A percentile compares a stretch with the other conserved stretches of the same genome.
Evolutionary conservation across 345 rosid genomes (phyloP).

Genomic region (Hypericum perforatum): DNA sequence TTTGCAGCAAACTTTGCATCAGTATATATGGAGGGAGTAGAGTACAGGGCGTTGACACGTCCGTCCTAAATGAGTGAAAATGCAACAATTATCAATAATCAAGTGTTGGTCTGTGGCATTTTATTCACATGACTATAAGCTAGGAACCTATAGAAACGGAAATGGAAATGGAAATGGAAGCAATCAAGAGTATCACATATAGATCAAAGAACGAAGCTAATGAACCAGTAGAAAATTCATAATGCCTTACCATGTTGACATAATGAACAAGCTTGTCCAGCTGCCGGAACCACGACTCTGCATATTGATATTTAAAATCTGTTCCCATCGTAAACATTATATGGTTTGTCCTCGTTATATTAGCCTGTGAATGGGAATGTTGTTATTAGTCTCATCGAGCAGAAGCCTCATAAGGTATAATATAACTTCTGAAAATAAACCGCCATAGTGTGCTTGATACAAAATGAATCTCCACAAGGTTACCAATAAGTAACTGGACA

Average conservation of each 20-base stretch:
- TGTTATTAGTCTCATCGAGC: too few species aligned
- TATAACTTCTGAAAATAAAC: too few species aligned
- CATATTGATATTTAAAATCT: constrained; percentile 93
- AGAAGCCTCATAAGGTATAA: too few species aligned
- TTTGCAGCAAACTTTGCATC: constrained; percentile 80
- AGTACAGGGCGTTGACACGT: constrained; percentile 88
- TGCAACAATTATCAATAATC: constrained; percentile 8
- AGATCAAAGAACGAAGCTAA: neutral
- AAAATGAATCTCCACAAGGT: too few species aligned
- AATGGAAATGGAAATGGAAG: too few species aligned
- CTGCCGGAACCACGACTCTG: constrained; percentile 79
- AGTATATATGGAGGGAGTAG: constrained; percentile 92
- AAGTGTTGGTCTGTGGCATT: too few species aligned
- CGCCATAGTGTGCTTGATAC: too few species aligned
- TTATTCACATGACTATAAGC: too few species aligned
- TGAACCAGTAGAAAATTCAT: constrained; percentile 2
- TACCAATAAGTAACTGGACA: too few species aligned
- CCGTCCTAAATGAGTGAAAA: constrained; percentile 56
- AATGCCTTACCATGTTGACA: constrained; percentile 64
- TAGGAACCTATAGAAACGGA: too few species aligned
- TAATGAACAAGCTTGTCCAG: constrained; percentile 96
- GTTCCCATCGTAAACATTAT: constrained; percentile 99
- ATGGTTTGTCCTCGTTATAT: constrained; percentile 79
- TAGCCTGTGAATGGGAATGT: constrained; percentile 50
- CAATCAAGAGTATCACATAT: too few species aligned